A percentile compares a stretch with the other conserved stretches of the same genome.
These are phyloP conservation scores for Cytospora paraplurivora DNA, from an alignment of 2,329 filamentous ascomycete genomes.

Conservation along the genomic window DNA sequence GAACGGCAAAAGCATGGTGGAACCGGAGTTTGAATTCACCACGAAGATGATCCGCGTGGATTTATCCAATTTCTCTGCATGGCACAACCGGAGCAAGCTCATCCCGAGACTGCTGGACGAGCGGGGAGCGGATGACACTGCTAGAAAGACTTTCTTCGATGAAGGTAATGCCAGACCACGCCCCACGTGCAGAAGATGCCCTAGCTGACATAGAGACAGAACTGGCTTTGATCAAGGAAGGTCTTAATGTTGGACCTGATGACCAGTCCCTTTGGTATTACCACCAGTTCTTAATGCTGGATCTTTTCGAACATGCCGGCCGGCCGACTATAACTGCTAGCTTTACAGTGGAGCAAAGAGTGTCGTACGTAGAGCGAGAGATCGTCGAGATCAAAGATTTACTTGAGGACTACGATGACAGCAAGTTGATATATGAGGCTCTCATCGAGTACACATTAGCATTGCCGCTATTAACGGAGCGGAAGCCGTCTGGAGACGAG, in stretches of 20 bases:
- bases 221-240: constrained; percentile 72
- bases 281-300: constrained; percentile 82
- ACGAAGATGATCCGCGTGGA: constrained; percentile 83
- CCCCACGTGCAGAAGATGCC: not conserved
- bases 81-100: constrained; percentile 87
- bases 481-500: constrained; percentile 43
- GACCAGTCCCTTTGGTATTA: constrained; percentile 98
- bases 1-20: constrained; percentile 64
- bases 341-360: constrained; percentile 62
- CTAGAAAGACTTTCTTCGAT: constrained; percentile 71
- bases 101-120: constrained; percentile 77
- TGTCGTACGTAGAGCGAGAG: constrained; percentile 68
- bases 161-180: constrained; percentile 52
- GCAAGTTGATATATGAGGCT: constrained; percentile 88
- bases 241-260: constrained; percentile 84
- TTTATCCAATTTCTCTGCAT: constrained; percentile 94
- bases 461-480: constrained; percentile 56
- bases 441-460: constrained; percentile 72
- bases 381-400: constrained; percentile 72
- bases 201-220: constrained; percentile 51
- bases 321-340: constrained; percentile 64
- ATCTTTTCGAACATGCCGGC: constrained; percentile 55
- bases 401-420: constrained; percentile 57
- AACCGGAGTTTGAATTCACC: constrained; percentile 86
- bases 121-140: constrained; percentile 62